These are phyloP conservation scores for Thielaviopsis punctulata DNA, from an alignment of 2,329 filamentous ascomycete species.

Conservation along the genomic window DNA sequence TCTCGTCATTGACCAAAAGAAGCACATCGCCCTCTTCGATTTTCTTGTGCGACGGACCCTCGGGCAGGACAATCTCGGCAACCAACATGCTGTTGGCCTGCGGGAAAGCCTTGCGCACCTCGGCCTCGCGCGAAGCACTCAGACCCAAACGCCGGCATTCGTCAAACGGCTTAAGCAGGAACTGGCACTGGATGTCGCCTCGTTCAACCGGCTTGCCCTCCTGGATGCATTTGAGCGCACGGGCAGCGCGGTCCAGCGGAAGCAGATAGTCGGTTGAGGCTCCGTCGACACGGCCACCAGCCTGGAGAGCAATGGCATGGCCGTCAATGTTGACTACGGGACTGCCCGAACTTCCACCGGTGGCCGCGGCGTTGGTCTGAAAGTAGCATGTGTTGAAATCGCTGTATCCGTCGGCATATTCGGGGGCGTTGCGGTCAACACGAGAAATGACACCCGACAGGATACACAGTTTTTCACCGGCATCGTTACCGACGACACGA, in stretches of 20 bases:
- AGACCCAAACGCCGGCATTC: constrained; percentile 84
- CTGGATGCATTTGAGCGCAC: constrained; percentile 75
- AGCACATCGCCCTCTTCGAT: constrained; percentile 90
- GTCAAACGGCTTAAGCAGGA: constrained; percentile 91
- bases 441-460: constrained; percentile 93
- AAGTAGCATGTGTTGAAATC: constrained; percentile 97
- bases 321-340: constrained; percentile 94
- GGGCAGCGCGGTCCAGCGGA: constrained; percentile 73
- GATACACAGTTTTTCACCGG: constrained; percentile 95
- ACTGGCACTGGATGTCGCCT: constrained; percentile 96
- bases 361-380: constrained; percentile 90
- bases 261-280: constrained; percentile 97
- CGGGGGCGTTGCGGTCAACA: constrained; percentile 87
- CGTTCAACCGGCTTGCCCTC: constrained; percentile 58
- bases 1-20: constrained; percentile 80
- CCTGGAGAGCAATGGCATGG: constrained; percentile 79
- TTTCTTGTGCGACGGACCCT: constrained; percentile 72
- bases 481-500: constrained; percentile 92
- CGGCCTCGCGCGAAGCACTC: constrained; percentile 69
- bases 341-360: constrained; percentile 93
- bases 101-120: constrained; percentile 67
- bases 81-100: constrained; percentile 94
- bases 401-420: constrained; percentile 94
- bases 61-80: constrained; percentile 82
- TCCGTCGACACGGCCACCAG: constrained; percentile 81